A percentile compares a stretch with the other conserved stretches of the same genome.
Evolutionary conservation across 176 grass and related monocot genomes (phyloP).

Genomic region (Cenchrus americanus): DNA sequence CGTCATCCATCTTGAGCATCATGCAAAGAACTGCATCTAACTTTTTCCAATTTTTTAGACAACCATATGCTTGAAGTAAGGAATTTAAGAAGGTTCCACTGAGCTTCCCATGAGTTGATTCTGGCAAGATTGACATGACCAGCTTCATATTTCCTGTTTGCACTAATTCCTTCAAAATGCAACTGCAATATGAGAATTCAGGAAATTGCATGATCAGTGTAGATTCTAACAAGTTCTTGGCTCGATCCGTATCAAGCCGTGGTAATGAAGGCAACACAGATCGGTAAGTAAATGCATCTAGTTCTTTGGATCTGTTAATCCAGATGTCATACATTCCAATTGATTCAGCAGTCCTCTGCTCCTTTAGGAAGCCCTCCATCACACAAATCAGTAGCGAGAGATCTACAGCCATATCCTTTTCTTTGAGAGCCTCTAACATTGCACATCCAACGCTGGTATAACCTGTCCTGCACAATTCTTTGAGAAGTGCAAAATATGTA

Average conservation of each 20-base stretch:
- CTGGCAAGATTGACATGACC: constrained; percentile 49
- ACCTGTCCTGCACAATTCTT: constrained; percentile 73
- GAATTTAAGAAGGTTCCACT: constrained; percentile 66
- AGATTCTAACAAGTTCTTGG: constrained; percentile 56
- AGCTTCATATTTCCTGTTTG: constrained; percentile 59
- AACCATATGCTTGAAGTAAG: constrained; percentile 58
- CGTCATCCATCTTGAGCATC: constrained; percentile 60
- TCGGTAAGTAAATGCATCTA: constrained; percentile 28
- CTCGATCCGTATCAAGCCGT: constrained; percentile 55
- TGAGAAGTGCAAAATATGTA: constrained; percentile 61
- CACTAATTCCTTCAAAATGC: constrained; percentile 57
- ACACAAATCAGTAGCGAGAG: constrained; percentile 53
- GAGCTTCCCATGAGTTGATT: constrained; percentile 36
- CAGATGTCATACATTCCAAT: constrained; percentile 77
- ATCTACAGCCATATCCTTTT: constrained; percentile 59
- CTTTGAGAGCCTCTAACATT: constrained; percentile 71
- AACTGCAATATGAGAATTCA: constrained; percentile 37
- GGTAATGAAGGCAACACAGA: constrained; percentile 53
- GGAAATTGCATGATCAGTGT: constrained; percentile 27
- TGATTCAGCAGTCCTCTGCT: constrained; percentile 62
- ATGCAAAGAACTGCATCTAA: constrained; percentile 60
- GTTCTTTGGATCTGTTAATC: constrained; percentile 45
- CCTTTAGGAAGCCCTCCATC: constrained; percentile 83
- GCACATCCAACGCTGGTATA: constrained; percentile 79
- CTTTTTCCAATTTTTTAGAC: constrained; percentile 64